Base-by-base conservation (phyloP, 805 yeast species). In the Myxozyma neglecta region DNA sequence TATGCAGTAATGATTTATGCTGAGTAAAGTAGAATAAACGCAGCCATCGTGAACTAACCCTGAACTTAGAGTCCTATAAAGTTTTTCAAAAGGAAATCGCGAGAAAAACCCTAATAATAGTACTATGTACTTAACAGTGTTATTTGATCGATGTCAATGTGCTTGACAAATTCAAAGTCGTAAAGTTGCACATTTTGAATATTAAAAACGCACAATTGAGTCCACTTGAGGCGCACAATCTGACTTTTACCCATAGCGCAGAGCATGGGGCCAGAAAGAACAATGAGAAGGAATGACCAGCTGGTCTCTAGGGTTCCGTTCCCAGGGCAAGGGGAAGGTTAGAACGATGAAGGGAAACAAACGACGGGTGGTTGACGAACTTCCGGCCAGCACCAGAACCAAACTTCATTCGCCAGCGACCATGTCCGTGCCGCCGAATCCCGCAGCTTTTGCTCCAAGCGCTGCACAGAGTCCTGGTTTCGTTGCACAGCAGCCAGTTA, bases 381-480 rank as follows among this genome's bases (percentile, higher is more conserved):
- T 24, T 24, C 29, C 29, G 29, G 29, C 29, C 29, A 24, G 29
- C 29, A 24, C 5, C 29, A 24, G 29, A 24, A 24, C 29, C 29
- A 24, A 24, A 24, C 29, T 24, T 24, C 29, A 24, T 24, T 24
- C 29, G 29, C 29, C 29, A 24, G 29, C 29, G 43, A 11, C 36
- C 44, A 42, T 48, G 53, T 56, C 54, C 42, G 43, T 49, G 16
- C 53, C 59, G 9, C 53, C 40, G 43, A 40, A 49, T 35, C 56
- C 57, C n/a, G 34, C 56, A 18, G 59, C 50, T 29, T 53, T 45
- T 24, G 61, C 20, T 35, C 66, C 51, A 48, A 35, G 42, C 49
- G 59, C 56, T 45, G 14, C 48, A 24, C 29, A 18, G 24, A 40
- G 32, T 35, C 46, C 53, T 5, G 42, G 43, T 16, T 32, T 13